Percentiles rank a stretch among this genome's conserved stretches.
Evolutionary conservation across 305 asterid species (phyloP).

Genomic region (Fraxinus angustifolia): DNA sequence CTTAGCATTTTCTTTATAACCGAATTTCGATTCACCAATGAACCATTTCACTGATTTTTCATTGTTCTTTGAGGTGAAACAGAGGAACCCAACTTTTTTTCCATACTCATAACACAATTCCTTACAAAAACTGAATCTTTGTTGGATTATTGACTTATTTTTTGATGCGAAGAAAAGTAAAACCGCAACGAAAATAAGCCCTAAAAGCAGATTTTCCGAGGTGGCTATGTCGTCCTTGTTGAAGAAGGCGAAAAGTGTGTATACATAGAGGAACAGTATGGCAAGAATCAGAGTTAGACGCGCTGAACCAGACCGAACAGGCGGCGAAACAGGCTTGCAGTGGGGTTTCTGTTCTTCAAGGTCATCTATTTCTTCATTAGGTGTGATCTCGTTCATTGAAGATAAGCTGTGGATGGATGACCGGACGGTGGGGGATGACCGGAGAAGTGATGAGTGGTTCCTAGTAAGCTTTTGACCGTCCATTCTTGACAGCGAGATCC

Average conservation of each 20-base stretch:
- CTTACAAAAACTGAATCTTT: conserved; percentile 18
- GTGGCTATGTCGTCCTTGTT: conserved; percentile 30
- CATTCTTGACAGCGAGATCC: conserved; percentile 26
- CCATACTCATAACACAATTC: conserved; percentile 22
- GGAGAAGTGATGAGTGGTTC: conserved; percentile 47
- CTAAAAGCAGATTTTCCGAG: conserved; percentile 40
- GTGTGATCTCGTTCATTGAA: conserved; percentile 30
- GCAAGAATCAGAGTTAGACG: conserved; percentile 26
- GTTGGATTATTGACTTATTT: conserved; percentile 26
- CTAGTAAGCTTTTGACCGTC: conserved; percentile 47
- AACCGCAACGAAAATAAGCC: conserved; percentile 33
- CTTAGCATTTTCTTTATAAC: not conserved
- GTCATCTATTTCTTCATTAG: conserved; percentile 31
- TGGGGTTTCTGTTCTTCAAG: conserved; percentile 51
- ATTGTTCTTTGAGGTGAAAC: conserved; percentile 16
- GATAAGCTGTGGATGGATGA: conserved; percentile 47
- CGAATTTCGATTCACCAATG: conserved; percentile 36
- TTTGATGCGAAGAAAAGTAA: conserved; percentile 29
- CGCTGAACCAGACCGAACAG: conserved; percentile 6
- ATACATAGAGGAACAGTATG: conserved; percentile 16
- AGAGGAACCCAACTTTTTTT: conserved; percentile 16
- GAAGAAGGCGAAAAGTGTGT: conserved; percentile 33
- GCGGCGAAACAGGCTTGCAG: conserved; percentile 25
- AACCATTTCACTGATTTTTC: conserved; percentile 39
- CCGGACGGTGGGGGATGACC: conserved; percentile 45